Evolutionary conservation across 2,329 filamentous ascomycete species (phyloP).

Genomic region (Xylaria sp.): DNA sequence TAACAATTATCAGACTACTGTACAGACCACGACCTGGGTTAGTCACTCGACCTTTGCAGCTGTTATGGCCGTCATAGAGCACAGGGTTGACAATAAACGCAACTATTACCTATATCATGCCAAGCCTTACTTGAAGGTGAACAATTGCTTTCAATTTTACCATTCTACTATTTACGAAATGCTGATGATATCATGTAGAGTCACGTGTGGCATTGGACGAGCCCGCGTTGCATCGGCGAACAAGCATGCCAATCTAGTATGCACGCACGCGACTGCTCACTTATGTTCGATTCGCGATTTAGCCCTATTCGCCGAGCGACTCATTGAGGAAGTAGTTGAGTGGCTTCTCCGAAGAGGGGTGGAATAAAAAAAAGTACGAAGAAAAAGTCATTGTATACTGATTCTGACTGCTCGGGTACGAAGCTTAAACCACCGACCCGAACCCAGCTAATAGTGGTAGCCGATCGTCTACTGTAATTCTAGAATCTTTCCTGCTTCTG

Average conservation of each 20-base stretch:
- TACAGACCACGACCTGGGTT: not conserved
- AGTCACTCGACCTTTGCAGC: not conserved
- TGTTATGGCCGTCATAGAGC: not conserved
- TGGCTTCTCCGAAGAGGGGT: too few species aligned
- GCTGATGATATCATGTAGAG: not conserved
- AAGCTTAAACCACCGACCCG: conserved; percentile 19
- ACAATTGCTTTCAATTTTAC: not conserved
- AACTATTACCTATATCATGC: not conserved
- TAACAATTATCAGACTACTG: conserved; percentile 41
- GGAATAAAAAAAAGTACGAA: too few species aligned
- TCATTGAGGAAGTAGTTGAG: not conserved
- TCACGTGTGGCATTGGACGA: conserved; percentile 23
- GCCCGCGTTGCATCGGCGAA: conserved; percentile 3
- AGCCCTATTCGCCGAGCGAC: not conserved
- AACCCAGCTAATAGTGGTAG: conserved; percentile 3
- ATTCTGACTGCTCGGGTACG: not conserved
- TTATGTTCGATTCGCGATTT: not conserved
- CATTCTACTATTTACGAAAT: not conserved
- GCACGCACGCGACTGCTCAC: not conserved
- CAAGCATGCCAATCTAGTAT: not conserved
- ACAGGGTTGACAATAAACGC: not conserved
- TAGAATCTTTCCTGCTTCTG: conserved; percentile 5
- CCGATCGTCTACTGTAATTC: conserved; percentile 8
- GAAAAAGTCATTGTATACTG: not conserved
- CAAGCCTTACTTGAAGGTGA: not conserved